These are phyloP conservation scores for Calonectria leucothoes DNA, from an alignment of 2,329 filamentous ascomycete species.

Conservation along the genomic window DNA sequence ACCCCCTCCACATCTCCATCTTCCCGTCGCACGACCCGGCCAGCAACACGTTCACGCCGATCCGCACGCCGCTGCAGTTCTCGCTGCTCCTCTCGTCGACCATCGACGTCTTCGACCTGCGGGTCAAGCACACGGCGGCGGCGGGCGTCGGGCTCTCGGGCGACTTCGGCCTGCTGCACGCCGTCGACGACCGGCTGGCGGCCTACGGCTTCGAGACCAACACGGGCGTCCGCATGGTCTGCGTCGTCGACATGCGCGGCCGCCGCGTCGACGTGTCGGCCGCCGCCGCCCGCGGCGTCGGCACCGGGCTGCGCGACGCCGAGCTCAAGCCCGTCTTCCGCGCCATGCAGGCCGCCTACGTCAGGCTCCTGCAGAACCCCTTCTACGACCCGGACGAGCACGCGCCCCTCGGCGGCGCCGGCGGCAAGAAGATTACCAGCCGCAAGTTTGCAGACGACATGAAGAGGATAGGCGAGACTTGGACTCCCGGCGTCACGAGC, in stretches of 20 bases:
- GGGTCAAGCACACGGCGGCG: constrained; percentile 75
- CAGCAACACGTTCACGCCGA: constrained; percentile 63
- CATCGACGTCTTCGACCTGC: constrained; percentile 93
- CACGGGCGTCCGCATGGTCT: constrained; percentile 90
- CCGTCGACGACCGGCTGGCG: constrained; percentile 91
- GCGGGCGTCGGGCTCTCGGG: constrained; percentile 70
- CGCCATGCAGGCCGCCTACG: constrained; percentile 93
- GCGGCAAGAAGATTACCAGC: constrained; percentile 81
- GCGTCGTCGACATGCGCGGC: constrained; percentile 91
- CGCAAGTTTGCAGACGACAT: constrained; percentile 85
- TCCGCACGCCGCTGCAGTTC: constrained; percentile 86
- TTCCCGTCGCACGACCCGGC: constrained; percentile 79
- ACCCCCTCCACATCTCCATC: constrained; percentile 91
- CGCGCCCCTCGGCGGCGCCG: constrained; percentile 65
- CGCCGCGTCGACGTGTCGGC: constrained; percentile 57
- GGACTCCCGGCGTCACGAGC: constrained; percentile 78
- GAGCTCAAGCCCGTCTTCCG: constrained; percentile 92
- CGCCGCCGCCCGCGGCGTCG: constrained; percentile 47
- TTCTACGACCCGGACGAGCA: constrained; percentile 94
- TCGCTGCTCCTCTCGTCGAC: constrained; percentile 91
- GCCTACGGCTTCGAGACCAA: constrained; percentile 98
- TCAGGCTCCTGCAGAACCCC: constrained; percentile 88
- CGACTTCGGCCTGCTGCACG: constrained; percentile 91
- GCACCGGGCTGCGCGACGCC: constrained; percentile 81
- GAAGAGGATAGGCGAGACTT: constrained; percentile 84